Percentiles rank a stretch among this genome's conserved stretches.
phyloP scores from a whole-genome alignment of 2,329 filamentous ascomycete genomes.

The Exophiala aquamarina region DNA sequence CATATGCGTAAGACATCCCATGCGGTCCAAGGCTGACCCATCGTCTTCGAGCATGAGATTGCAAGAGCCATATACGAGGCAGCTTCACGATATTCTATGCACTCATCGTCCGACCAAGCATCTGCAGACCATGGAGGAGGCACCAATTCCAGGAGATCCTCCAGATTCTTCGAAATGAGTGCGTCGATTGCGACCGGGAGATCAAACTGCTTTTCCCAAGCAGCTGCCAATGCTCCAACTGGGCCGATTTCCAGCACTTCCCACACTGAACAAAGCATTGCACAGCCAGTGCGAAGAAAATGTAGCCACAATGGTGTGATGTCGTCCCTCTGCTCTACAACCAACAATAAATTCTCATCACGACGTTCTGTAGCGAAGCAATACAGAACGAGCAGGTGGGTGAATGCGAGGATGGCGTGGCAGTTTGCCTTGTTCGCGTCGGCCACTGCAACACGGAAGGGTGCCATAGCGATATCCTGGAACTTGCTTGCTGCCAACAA shows the following conservation, averaged over 20 bases:
- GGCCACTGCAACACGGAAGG: constrained; percentile 23
- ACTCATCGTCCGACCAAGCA: constrained; percentile 3
- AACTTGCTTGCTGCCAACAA: constrained; percentile 22
- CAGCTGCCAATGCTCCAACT: constrained; percentile 18
- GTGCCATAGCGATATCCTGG: constrained; percentile 31
- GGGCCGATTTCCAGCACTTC: constrained; percentile 20
- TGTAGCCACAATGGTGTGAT: constrained; percentile 24
- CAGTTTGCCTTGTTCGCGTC: constrained; percentile 7
- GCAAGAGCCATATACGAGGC: constrained; percentile 8
- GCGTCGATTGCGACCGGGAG: not conserved
- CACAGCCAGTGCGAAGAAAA: constrained; percentile 28
- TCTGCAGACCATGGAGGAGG: not conserved
- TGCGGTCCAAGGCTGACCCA: constrained; percentile 25
- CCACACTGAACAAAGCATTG: constrained; percentile 29
- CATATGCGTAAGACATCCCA: constrained; percentile 34
- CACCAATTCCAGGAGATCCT: not conserved
- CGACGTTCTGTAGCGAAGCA: constrained; percentile 23
- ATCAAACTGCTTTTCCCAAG: constrained; percentile 35
- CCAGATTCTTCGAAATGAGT: not conserved
- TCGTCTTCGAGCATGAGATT: constrained; percentile 4
- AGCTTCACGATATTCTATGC: constrained; percentile 2
- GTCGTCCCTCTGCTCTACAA: constrained; percentile 6
- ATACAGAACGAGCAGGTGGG: constrained; percentile 23
- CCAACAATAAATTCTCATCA: constrained; percentile 25
- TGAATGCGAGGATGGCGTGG: constrained; percentile 12